Percentiles rank a stretch among this genome's conserved stretches.
Conservation (phyloP, 257 asterid genomes). For the Solanum phureja region DNA sequence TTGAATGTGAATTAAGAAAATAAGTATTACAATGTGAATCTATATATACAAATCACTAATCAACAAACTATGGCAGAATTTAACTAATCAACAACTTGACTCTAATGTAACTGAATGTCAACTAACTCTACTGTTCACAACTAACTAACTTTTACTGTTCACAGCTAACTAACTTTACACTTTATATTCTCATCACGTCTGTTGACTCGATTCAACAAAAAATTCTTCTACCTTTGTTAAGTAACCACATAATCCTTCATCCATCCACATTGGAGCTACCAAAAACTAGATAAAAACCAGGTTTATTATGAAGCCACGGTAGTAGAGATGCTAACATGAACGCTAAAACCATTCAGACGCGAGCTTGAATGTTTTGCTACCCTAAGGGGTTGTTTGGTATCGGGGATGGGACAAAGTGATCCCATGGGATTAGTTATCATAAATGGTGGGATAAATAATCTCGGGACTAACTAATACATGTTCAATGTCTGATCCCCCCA, state of each 20-base stretch:
- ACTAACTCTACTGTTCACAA: no score
- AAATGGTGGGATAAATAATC: not conserved
- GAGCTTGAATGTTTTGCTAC: constrained; percentile 81
- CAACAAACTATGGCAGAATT: no score
- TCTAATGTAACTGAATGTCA: no score
- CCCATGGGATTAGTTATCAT: not conserved
- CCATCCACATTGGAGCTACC: constrained; percentile 97
- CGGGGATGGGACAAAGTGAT: not conserved
- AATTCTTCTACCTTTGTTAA: constrained; percentile 53
- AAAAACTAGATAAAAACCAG: constrained; percentile 76
- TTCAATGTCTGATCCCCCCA: constrained; percentile 41
- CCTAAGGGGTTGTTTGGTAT: constrained; percentile 22
- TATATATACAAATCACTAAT: no score
- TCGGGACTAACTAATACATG: not conserved
- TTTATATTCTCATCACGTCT: no score
- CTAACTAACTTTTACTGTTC: no score
- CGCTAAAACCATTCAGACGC: constrained; percentile 74
- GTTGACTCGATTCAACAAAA: not conserved
- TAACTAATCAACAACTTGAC: no score
- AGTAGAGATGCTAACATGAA: constrained; percentile 89
- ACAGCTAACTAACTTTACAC: no score
- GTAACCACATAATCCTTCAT: constrained; percentile 88
- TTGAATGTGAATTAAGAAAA: no score
- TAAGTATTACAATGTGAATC: no score
- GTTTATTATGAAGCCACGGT: constrained; percentile 93